A percentile compares a stretch with the other conserved stretches of the same genome.
These are phyloP conservation scores for Teunomyces panamensis DNA, from an alignment of 805 yeast species.

Conservation along the genomic window DNA sequence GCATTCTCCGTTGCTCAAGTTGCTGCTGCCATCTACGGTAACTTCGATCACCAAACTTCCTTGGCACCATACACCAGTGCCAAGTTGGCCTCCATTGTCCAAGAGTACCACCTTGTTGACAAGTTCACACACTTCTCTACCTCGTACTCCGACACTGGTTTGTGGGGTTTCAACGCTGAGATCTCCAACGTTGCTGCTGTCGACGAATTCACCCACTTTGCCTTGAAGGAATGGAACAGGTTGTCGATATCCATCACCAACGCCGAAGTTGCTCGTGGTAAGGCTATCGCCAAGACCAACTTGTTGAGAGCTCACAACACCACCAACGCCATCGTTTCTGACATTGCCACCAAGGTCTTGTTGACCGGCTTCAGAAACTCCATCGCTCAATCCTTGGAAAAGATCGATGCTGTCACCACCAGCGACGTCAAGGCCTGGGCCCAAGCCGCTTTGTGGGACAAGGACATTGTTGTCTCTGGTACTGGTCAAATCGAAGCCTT, in stretches of 20 bases:
- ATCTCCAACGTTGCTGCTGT: constrained; percentile 56
- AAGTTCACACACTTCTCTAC: constrained; percentile 67
- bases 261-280: constrained; percentile 76
- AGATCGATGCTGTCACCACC: constrained; percentile 62
- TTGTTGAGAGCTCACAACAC: constrained; percentile 50
- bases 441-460: constrained; percentile 72
- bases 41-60: constrained; percentile 53
- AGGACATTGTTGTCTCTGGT: constrained; percentile 77
- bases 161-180: constrained; percentile 78
- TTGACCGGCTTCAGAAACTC: constrained; percentile 62
- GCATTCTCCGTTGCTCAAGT: constrained; percentile 70
- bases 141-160: constrained; percentile 73
- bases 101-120: constrained; percentile 72
- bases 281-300: constrained; percentile 64
- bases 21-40: constrained; percentile 59
- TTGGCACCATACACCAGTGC: constrained; percentile 55
- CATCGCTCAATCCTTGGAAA: constrained; percentile 53
- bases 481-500: constrained; percentile 84
- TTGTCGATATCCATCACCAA: constrained; percentile 71
- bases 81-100: constrained; percentile 65
- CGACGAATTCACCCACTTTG: constrained; percentile 78
- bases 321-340: constrained; percentile 50
- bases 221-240: constrained; percentile 86
- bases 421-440: constrained; percentile 72
- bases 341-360: constrained; percentile 59